Base-by-base conservation (phyloP, 352 stramenopile genomes). In the Phytopythium delawarense region DNA sequence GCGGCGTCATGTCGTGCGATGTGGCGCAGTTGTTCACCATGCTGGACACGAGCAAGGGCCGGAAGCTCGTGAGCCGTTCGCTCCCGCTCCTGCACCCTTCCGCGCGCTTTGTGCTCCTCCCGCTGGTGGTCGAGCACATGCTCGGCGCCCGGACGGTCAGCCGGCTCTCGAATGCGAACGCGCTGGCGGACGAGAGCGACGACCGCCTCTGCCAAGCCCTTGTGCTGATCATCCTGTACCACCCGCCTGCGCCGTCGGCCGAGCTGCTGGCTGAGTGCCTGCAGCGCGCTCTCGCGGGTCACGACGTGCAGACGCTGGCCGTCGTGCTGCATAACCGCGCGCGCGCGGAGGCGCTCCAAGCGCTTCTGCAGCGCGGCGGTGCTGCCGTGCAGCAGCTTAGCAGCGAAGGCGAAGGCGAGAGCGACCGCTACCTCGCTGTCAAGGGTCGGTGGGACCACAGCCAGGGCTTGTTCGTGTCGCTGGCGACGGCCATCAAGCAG, bases 401-500 rank as follows among this genome's bases (percentile, higher is more conserved):
- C 30, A 37, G 49, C 3, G 63, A 40, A 15, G 35, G 66, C 50
- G 71, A 65, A 20, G 62, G 13, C 23, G 63, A 63, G 34, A 59
- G 34, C 18, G 71, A 72, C 48, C 71, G 75, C 45, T 63, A 50
- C 52, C 57, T 54, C 13, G 67, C 62, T n/a, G 67, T 88, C 25
- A 82, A 88, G 69, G 62, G 71, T 51, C 67, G 79, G 56, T 94
- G 85, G 85, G 74, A 84, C 39, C 69, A 81, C 39, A 67, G 75
- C 52, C 85, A 94, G 65, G 71, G 75, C 28, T 40, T 80, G 63
- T 94, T 94, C 63, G 83, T 94, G 56, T 67, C 82, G 61, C 62
- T 94, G 21, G 85, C 85, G 11, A 92, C 85, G 34, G 73, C 78
- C 35, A 91, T 94, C 70, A 94, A 94, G 73, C 79, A 89, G 63